Evolutionary conservation across 352 stramenopile species (phyloP), one percentile per base, ranked within the genome.

Genomic region (Hyaloperonospora arabidopsidis): DNA sequence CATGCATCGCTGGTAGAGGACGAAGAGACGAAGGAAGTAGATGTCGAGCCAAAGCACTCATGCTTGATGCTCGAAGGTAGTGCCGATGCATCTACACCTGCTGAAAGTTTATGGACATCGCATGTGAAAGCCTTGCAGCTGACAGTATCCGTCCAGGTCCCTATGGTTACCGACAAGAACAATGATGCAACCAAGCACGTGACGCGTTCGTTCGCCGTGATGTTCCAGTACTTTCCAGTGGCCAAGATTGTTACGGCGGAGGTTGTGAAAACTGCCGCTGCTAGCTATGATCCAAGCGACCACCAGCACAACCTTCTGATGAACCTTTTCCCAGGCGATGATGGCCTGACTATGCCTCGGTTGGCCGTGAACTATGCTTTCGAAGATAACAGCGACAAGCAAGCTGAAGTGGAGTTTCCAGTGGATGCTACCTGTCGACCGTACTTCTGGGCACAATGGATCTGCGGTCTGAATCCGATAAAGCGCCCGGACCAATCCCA

Each of bases 391-490:
- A 54, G 47, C 18, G 45, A 57, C 11, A 38, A 29, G 2, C 56
- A 58, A 1, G 44, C 43, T 2, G 80, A 89, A 40, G 46, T 86
- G 5, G 43, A 63, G 23, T 87, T 85, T 50, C 75, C 76, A 1
- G 50, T 47, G 1, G 64, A 76, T 23, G 50, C 66, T 18, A 44
- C 28, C 1, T 72, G 59, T 34, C 73, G 76, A 38, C 81, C 81
- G 29, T 91, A 84, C 55, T 69, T 80, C 47, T 91, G 81, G 81
- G 65, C 73, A 0, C 78, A 91, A 32, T 91, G 78, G 78, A 79
- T 91, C 29, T 88, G 76, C 28, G 80, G 80, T 3, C 44, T 91
- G 17, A 57, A 76, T 40, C 61, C 72, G 5, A 41, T 77, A 18
- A 72, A 80, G 64, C 77, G 79, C 3, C 55, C 62, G n/a, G 49